Conservation (phyloP, 306 rosid species). For the Castanospermum australe region DNA sequence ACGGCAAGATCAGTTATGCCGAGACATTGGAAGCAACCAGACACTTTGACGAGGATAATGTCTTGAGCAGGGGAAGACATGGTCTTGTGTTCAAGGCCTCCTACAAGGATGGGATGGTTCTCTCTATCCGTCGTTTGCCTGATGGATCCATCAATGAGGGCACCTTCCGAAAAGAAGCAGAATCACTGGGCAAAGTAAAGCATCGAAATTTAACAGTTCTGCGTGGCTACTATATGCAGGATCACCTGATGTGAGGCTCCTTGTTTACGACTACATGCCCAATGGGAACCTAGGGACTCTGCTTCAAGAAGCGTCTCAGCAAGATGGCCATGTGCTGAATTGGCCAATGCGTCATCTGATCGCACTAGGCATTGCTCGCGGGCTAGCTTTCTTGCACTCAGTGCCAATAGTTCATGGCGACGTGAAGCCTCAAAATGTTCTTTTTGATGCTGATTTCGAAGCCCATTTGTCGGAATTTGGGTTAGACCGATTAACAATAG, state of each 20-base stretch:
- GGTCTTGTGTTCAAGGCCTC: conserved; percentile 80
- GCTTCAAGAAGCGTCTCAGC: conserved; percentile 90
- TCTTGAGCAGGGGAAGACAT: conserved; percentile 63
- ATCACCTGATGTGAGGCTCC: conserved; percentile 65
- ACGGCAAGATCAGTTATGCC: conserved; percentile 45
- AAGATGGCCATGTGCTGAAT: conserved; percentile 85
- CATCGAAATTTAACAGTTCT: conserved; percentile 72
- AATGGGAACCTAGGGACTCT: conserved; percentile 78
- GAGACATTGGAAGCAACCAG: conserved; percentile 70
- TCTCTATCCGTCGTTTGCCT: conserved; percentile 70
- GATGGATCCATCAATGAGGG: conserved; percentile 50
- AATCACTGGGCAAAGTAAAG: conserved; percentile 67
- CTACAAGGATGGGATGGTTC: conserved; percentile 72
- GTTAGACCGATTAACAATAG: conserved; percentile 52
- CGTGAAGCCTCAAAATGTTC: conserved; percentile 78
- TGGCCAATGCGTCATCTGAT: conserved; percentile 97
- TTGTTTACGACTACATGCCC: conserved; percentile 88
- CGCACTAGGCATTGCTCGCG: conserved; percentile 80
- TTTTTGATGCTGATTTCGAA: conserved; percentile 85
- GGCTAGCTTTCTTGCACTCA: conserved; percentile 69
- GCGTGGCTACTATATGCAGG: conserved; percentile 84
- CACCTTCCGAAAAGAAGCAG: conserved; percentile 73
- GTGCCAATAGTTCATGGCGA: conserved; percentile 70
- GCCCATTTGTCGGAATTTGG: conserved; percentile 89
- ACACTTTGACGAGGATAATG: conserved; percentile 65